phyloP scores from a whole-genome alignment of 2,329 filamentous ascomycete genomes.

The Ascochyta rabiei region DNA sequence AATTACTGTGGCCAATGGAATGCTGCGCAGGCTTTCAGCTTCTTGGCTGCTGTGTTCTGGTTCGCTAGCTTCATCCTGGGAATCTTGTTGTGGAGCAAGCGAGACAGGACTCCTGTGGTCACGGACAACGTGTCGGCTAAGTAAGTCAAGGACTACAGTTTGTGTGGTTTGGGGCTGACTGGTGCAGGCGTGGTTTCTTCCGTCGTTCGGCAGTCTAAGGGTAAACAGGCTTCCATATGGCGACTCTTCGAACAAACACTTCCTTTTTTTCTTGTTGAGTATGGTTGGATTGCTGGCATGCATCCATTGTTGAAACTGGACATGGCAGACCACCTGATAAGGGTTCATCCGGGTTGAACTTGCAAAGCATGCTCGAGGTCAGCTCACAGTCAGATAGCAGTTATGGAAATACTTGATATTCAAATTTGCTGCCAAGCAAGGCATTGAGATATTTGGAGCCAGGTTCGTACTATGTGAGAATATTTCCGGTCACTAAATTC shows the following conservation, averaged over 20 bases:
- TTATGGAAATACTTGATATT: background rate
- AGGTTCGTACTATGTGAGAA: background rate
- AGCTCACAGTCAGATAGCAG: background rate
- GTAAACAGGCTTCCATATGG: no score
- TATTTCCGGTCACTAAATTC: background rate
- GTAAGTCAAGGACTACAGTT: background rate
- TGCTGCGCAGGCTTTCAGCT: slow-evolving; percentile 71
- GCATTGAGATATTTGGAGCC: no score
- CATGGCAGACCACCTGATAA: background rate
- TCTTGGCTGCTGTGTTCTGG: slow-evolving; percentile 74
- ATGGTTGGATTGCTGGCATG: background rate
- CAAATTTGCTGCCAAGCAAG: background rate
- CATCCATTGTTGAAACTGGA: background rate
- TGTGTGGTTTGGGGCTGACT: background rate
- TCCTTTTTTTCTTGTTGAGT: background rate
- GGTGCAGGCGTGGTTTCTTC: slow-evolving; percentile 3
- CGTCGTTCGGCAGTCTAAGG: background rate
- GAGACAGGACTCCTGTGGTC: background rate
- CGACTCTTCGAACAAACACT: background rate
- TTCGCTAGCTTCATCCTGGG: slow-evolving; percentile 49
- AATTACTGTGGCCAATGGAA: slow-evolving; percentile 71
- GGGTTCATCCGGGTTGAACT: background rate
- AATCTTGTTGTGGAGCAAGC: slow-evolving; percentile 19
- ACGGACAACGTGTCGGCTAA: background rate
- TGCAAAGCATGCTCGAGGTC: background rate